phyloP scores from a whole-genome alignment of 805 yeast species.

The Candida saitoana region DNA sequence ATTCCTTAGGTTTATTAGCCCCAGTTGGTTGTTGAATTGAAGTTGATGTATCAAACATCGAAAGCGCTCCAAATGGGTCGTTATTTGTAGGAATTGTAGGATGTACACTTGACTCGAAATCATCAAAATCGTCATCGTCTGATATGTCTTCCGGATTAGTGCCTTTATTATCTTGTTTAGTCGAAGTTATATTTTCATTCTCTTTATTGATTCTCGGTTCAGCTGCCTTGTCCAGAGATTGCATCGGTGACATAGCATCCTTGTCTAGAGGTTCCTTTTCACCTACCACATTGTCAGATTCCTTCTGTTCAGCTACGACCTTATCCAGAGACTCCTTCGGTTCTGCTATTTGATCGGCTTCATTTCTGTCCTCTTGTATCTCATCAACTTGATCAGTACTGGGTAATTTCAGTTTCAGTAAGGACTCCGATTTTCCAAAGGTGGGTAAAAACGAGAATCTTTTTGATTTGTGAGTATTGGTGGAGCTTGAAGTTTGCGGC shows the following conservation, averaged over 20 bases:
- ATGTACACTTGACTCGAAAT: conserved; percentile 17
- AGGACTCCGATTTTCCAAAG: conserved; percentile 3
- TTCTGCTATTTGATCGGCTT: background rate
- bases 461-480: conserved; percentile 8
- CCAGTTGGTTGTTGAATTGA: background rate
- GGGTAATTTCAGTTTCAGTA: background rate
- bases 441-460: conserved; percentile 20
- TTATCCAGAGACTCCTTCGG: background rate
- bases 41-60: background rate
- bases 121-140: conserved; percentile 20
- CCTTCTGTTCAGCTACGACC: background rate
- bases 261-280: too few relatives aligned
- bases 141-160: background rate
- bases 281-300: too few relatives aligned
- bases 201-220: too few relatives aligned
- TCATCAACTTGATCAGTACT: background rate
- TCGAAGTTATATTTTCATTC: too few relatives aligned
- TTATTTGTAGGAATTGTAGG: background rate
- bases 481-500: background rate
- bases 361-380: background rate
- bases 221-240: too few relatives aligned
- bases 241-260: too few relatives aligned
- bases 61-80: background rate
- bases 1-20: background rate
- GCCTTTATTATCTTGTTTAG: background rate